Evolutionary conservation across 768 basidiomycete genomes (phyloP), one percentile per base, ranked within the genome.

Genomic region (Tephrocybe sp.): DNA sequence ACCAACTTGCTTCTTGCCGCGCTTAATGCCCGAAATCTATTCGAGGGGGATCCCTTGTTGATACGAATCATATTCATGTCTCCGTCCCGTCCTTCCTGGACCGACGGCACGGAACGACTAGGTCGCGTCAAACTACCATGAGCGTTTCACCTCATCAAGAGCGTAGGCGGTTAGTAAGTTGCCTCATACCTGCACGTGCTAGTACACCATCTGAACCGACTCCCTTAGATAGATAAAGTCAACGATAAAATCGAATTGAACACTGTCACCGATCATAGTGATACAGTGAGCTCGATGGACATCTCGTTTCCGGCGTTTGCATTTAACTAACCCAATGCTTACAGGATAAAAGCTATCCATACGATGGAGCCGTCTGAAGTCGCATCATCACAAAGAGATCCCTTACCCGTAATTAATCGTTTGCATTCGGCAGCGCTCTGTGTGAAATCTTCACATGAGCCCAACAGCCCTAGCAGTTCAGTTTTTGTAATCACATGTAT

Each of bases 1-100:
- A 57, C 62, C 1, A 67, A 65, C 50, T 62, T 64, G 1, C 57
- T 67, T 12, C 64, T 67, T 22, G 63, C 64, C 10, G 53, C 61
- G 3, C 53, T 60, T 0, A 62, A 62, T 39, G 59, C 58, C 9
- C 56, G 61, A 5, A 48, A 48, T 48, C 40, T 17, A 45, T 60
- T 4, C n/a, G n/a, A n/a, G 31, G 41, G 9, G 61, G 54, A 13
- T 48, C 7, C 14, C 36, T 44, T 10, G 51, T 58, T 16, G 54
- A 60, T 22, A 23, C 45, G 39, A 57, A 45, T 40, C 53, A 60
- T 51, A 48, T 54, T 51, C 44, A 57, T 6, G 40, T 55, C 3
- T 60, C 55, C 1, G 36, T 54, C 10, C 55, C 59, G n/a, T 46
- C 48, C 20, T 16, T 40, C 6, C 30, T 33, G n/a, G 5, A 33